Evolutionary conservation across 2,329 filamentous ascomycete genomes (phyloP), one percentile per base, ranked within the genome.

Genomic region (Hymenoscyphus linearis): DNA sequence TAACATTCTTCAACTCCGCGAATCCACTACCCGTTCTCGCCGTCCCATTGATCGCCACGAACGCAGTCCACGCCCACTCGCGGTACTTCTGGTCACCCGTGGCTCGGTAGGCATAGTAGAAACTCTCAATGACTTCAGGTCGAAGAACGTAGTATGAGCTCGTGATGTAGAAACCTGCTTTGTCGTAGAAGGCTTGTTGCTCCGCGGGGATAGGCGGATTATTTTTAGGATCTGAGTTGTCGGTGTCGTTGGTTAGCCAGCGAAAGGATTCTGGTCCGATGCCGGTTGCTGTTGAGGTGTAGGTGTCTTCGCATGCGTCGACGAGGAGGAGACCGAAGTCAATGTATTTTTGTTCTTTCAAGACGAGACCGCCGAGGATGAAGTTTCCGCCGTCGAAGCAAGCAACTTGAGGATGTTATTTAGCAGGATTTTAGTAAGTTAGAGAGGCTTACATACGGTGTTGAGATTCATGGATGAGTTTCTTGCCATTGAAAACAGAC

Each of bases 351-450:
- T 84, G 77, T 56, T 83, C 76, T 54, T 81, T 75, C 40, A 96
- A 82, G 0, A 87, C 84, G 26, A 89, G 81, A 3, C 91, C 91
- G 25, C 88, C 91, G 18, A 96, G 83, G 68, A 96, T 86, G 76
- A 96, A 91, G 74, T 88, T 96, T 16, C 92, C 92, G 36, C 90
- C 91, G 60, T 89, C 84, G 71, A 96, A 96, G 74, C 90, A 95
- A 37, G 89, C 88, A 62, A 96, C 81, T 84, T 59, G 60, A 50
- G 12, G 12, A 35, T 9, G 26, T n/a, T 47, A 47, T 35, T 14
- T 55, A 26, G 52, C 18, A 40, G 6, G 22, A 22, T 16, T 25
- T 2, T 26, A 25, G 50, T 26, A 22, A n/a, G 16, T 26, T 12
- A 14, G 18, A 4, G 26, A n/a, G 50, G 31, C 1, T 13, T 22